A percentile compares a stretch with the other conserved stretches of the same genome.
These are phyloP conservation scores for Aphanomyces astaci DNA, from an alignment of 352 stramenopile species.

Conservation along the genomic window DNA sequence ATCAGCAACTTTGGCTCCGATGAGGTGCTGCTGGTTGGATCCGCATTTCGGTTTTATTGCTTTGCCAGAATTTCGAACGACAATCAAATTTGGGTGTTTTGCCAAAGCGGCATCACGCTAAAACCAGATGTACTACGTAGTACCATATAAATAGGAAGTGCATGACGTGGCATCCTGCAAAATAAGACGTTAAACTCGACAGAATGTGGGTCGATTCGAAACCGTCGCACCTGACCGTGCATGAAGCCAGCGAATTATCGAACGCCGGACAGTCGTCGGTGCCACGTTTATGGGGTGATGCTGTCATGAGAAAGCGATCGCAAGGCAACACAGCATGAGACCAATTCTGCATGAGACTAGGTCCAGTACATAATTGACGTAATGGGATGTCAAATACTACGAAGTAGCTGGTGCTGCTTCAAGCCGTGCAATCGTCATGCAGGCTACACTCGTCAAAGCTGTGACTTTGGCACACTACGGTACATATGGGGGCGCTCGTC, in stretches of 20 bases:
- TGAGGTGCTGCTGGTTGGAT: too few species aligned
- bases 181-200: background rate
- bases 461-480: too few species aligned
- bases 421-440: too few species aligned
- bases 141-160: background rate
- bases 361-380: too few species aligned
- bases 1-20: too few species aligned
- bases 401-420: too few species aligned
- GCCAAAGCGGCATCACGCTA: background rate
- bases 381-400: too few species aligned
- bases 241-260: background rate
- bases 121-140: background rate
- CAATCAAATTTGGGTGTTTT: background rate
- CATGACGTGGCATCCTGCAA: background rate
- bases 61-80: background rate
- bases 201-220: background rate
- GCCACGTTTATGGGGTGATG: background rate
- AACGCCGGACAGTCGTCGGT: too few species aligned
- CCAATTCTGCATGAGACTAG: too few species aligned
- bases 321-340: too few species aligned
- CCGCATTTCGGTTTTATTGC: background rate
- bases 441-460: too few species aligned
- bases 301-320: background rate
- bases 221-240: background rate
- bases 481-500: too few species aligned